These are phyloP conservation scores for Xylariaceae sp. DNA, from an alignment of 2,329 filamentous ascomycete genomes.

Conservation along the genomic window DNA sequence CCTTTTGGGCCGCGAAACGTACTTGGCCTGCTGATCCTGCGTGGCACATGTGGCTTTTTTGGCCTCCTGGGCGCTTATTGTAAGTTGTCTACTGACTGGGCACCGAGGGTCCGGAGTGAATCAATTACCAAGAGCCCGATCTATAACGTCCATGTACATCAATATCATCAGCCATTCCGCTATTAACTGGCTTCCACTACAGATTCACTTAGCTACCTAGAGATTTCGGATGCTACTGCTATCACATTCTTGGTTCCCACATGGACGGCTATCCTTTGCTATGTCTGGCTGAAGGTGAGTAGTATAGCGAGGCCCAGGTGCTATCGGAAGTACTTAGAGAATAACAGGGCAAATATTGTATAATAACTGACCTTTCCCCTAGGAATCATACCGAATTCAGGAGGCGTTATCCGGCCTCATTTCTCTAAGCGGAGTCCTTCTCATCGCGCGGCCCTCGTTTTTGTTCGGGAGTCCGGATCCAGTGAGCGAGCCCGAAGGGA, in stretches of 20 bases:
- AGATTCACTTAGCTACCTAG: constrained; percentile 59
- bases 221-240: constrained; percentile 73
- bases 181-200: constrained; percentile 22
- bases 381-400: constrained; percentile 67
- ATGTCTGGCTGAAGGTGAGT: constrained; percentile 46
- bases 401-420: constrained; percentile 67
- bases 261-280: constrained; percentile 60
- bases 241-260: constrained; percentile 75
- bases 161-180: too few species aligned
- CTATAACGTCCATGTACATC: not conserved
- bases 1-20: constrained; percentile 63
- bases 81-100: constrained; percentile 18
- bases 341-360: not conserved
- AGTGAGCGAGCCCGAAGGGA: too few species aligned
- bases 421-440: constrained; percentile 66
- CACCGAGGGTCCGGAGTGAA: not conserved
- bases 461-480: constrained; percentile 41
- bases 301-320: too few species aligned
- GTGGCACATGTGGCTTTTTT: constrained; percentile 60
- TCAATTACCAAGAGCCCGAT: not conserved
- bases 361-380: constrained; percentile 37
- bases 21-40: constrained; percentile 56
- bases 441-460: constrained; percentile 67
- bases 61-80: constrained; percentile 60
- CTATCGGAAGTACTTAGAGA: not conserved